Conservation (phyloP, 139 green algal species). For the Picochlorum sp. region DNA sequence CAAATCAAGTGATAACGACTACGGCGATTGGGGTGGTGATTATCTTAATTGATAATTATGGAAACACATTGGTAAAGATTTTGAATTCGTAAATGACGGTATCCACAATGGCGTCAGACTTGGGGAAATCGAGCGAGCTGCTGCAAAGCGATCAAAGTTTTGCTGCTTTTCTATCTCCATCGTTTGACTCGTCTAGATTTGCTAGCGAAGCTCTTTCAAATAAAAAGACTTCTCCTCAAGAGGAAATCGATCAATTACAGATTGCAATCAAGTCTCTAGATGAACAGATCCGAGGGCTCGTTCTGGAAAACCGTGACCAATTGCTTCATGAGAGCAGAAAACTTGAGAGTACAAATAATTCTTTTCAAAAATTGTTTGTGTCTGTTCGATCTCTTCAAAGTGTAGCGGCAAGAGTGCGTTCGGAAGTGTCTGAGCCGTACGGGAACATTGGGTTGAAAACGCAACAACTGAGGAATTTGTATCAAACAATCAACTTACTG, state of each 20-base stretch:
- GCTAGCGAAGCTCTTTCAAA: slow-evolving; percentile 43
- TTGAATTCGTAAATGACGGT: no score
- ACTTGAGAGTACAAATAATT: slow-evolving; percentile 42
- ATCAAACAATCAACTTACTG: slow-evolving; percentile 49
- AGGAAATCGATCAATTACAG: slow-evolving; percentile 49
- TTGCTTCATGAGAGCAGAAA: slow-evolving; percentile 24
- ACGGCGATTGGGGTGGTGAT: no score
- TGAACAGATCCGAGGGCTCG: slow-evolving; percentile 31
- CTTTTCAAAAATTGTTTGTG: slow-evolving; percentile 42
- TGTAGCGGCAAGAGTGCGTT: slow-evolving; percentile 43
- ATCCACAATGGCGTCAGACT: not conserved
- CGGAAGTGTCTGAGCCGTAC: slow-evolving; percentile 54
- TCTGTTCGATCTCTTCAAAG: slow-evolving; percentile 50
- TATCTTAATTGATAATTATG: no score
- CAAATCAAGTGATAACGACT: no score
- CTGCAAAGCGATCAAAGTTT: slow-evolving; percentile 1
- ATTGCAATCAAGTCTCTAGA: slow-evolving; percentile 46
- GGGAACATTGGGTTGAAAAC: slow-evolving; percentile 20
- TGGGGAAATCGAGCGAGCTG: not conserved
- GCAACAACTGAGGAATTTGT: slow-evolving; percentile 34
- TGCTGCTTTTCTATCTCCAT: slow-evolving; percentile 16
- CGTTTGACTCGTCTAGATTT: slow-evolving; percentile 62
- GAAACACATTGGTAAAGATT: no score
- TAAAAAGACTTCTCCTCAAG: slow-evolving; percentile 47
- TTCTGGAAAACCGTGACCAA: slow-evolving; percentile 34